A percentile compares a stretch with the other conserved stretches of the same genome.
These are phyloP conservation scores for Suillus paluster DNA, from an alignment of 768 basidiomycete genomes.

Conservation along the genomic window DNA sequence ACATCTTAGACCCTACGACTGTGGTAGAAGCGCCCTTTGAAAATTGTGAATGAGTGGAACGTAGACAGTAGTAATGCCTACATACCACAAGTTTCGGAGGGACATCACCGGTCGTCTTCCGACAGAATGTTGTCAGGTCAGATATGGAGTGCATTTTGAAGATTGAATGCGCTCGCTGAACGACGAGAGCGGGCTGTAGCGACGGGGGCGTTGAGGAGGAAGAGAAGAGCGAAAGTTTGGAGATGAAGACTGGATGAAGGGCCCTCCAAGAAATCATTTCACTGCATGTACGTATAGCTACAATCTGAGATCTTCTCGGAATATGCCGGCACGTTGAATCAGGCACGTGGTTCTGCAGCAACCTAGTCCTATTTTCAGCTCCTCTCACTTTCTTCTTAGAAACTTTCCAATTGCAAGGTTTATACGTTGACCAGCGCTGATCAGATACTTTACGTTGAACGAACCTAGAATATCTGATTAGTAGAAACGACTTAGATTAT, in stretches of 20 bases:
- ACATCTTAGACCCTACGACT: slow-evolving; percentile 85
- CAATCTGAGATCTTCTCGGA: slow-evolving; percentile 37
- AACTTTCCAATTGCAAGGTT: neutral
- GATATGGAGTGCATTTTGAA: slow-evolving; percentile 76
- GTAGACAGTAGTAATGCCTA: slow-evolving; percentile 17
- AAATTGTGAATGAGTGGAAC: neutral
- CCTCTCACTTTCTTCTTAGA: neutral
- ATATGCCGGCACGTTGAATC: slow-evolving; percentile 19
- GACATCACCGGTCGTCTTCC: slow-evolving; percentile 83
- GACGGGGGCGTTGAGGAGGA: slow-evolving; percentile 16
- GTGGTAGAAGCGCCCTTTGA: slow-evolving; percentile 87
- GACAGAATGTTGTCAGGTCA: slow-evolving; percentile 85
- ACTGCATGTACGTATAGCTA: slow-evolving; percentile 10
- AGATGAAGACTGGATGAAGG: slow-evolving; percentile 8
- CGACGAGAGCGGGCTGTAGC: slow-evolving; percentile 10
- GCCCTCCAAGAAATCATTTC: slow-evolving; percentile 4
- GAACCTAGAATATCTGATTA: too few species aligned
- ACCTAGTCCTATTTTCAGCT: neutral
- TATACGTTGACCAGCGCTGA: neutral
- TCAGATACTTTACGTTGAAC: neutral
- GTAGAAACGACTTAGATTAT: neutral
- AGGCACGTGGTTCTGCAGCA: slow-evolving; percentile 1
- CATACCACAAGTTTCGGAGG: slow-evolving; percentile 87
- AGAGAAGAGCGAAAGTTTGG: slow-evolving; percentile 19
- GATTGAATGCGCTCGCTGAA: slow-evolving; percentile 1